Evolutionary conservation across 2,329 filamentous ascomycete species (phyloP).

Genomic region (Monosporascus sp.): DNA sequence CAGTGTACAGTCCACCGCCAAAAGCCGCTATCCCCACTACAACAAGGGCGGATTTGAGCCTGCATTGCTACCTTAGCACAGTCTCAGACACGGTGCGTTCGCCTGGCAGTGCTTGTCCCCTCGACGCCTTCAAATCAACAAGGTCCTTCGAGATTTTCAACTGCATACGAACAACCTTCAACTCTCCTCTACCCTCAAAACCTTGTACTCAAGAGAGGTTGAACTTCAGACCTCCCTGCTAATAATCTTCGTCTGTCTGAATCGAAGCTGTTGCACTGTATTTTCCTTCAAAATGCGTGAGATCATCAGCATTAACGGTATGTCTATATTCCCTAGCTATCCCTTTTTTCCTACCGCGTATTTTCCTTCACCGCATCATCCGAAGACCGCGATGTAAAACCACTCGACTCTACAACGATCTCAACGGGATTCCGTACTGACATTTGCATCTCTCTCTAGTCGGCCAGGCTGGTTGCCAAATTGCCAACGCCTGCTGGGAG

Average conservation of each 20-base stretch:
- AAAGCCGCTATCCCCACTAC: too few species aligned
- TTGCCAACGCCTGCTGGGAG: constrained; percentile 99
- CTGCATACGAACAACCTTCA: background rate
- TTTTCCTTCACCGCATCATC: constrained; percentile 40
- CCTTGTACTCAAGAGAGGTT: background rate
- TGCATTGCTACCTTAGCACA: too few species aligned
- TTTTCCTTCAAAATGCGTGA: constrained; percentile 78
- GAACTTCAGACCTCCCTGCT: constrained; percentile 13
- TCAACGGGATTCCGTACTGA: constrained; percentile 40
- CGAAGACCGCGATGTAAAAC: constrained; percentile 13
- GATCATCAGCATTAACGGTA: constrained; percentile 99
- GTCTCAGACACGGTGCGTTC: background rate
- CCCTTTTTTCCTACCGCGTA: constrained; percentile 30
- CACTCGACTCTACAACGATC: constrained; percentile 13
- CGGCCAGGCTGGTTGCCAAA: constrained; percentile 99
- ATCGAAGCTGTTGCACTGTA: constrained; percentile 25
- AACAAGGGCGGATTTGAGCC: too few species aligned
- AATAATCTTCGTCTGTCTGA: constrained; percentile 24
- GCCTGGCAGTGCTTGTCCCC: background rate
- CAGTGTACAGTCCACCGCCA: too few species aligned
- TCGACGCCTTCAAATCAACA: constrained; percentile 1
- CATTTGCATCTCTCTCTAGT: constrained; percentile 57
- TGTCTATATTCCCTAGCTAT: constrained; percentile 31
- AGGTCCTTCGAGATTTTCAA: background rate
- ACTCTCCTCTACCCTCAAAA: background rate